Base-by-base conservation (phyloP, 352 stramenopile genomes). In the Hyaloperonospora arabidopsidis region DNA sequence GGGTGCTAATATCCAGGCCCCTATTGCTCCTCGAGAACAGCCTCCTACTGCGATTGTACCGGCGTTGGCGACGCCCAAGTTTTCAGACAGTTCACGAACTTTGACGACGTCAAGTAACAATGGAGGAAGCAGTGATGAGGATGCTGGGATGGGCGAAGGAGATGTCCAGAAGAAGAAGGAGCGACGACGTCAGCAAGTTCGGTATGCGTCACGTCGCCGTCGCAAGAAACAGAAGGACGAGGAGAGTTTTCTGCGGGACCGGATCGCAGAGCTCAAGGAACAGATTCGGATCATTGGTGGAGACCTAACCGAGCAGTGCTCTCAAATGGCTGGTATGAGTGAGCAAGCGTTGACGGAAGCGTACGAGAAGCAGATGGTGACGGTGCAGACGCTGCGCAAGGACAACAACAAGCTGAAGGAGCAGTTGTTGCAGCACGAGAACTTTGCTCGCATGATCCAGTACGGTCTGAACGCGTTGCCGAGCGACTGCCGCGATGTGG, bases 321-420 rank as follows among this genome's bases (percentile, higher is more conserved):
- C 76, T 54, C 76, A 87, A 63, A 86, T 89, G 76, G 76, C 79
- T 11, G 74, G 76, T 40, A 89, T 89, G 79, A 89, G 77, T 43
- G 76, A 89, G 58, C 76, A 89, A 53, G 78, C 78, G 39, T 65
- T 89, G 49, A 85, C 78, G 7, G 76, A 87, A 56, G 76, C 79
- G 44, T 88, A 88, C 64, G 71, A 89, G 63, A 87, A 91, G 70
- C 78, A 91, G 61, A 86, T 89, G 75, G 54, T 75, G 59, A 86
- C 78, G 23, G 78, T 91, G 12, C 79, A 89, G 66, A 86, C 70
- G 14, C 63, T 91, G 46, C 76, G 78, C 59, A 82, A 84, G 57
- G 79, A 91, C 67, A 89, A 91, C 73, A 86, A 89, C 61, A 84
- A 87, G 65, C 63, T 88, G 39, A 89, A 89, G 65, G 79, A 87